These are phyloP conservation scores for Lecanicillium sp. DNA, from an alignment of 2,329 filamentous ascomycete genomes.

Conservation along the genomic window DNA sequence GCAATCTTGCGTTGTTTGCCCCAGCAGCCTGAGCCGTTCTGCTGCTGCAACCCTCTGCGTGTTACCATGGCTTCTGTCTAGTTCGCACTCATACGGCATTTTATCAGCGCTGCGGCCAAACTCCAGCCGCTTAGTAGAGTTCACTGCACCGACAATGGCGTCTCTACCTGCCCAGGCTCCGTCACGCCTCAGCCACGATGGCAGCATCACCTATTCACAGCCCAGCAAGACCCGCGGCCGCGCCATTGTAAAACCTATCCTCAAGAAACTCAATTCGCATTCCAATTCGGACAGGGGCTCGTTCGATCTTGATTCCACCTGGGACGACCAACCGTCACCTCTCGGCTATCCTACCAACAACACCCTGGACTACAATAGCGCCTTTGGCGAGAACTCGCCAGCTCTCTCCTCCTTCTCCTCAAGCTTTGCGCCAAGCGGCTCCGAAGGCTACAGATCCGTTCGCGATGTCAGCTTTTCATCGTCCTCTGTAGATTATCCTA, in stretches of 20 bases:
- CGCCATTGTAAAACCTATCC: constrained; percentile 49
- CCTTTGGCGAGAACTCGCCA: constrained; percentile 6
- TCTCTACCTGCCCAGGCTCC: too few relatives aligned
- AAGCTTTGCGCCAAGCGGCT: constrained; percentile 11
- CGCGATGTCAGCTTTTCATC: constrained; percentile 40
- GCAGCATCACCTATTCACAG: too few relatives aligned
- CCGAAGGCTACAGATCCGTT: constrained; percentile 11
- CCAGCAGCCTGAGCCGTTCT: too few relatives aligned
- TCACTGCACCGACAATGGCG: too few relatives aligned
- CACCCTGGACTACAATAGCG: constrained; percentile 16
- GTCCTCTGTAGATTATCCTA: constrained; percentile 24
- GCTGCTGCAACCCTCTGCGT: too few relatives aligned
- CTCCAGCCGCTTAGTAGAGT: too few relatives aligned
- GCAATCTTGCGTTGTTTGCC: too few relatives aligned
- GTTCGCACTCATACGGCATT: too few relatives aligned
- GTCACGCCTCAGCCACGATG: too few relatives aligned
- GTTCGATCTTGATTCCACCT: constrained; percentile 51
- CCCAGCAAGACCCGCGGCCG: constrained; percentile 36
- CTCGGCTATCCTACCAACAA: constrained; percentile 16
- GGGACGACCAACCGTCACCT: constrained; percentile 42
- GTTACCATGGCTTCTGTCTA: too few relatives aligned
- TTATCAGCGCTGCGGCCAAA: too few relatives aligned
- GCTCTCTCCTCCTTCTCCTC: constrained; percentile 9
- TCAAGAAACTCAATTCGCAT: constrained; percentile 44
- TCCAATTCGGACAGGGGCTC: constrained; percentile 53